Evolutionary conservation across 2,329 filamentous ascomycete species (phyloP), one percentile per base, ranked within the genome.

Genomic region (Aaosphaeria arxii): DNA sequence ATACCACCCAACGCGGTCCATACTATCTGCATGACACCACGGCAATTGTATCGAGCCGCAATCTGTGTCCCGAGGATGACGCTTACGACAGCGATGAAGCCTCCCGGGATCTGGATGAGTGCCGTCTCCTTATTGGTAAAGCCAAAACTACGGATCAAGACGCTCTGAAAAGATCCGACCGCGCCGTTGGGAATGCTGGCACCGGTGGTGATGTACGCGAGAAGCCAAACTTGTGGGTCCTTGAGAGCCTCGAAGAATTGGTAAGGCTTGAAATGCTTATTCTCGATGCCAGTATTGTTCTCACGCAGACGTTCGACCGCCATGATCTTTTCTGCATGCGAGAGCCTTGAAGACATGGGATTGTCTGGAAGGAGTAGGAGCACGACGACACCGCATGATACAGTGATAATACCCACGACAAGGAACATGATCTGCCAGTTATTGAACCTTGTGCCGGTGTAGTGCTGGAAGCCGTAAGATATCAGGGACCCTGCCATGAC

Each of bases 51-150:
- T 7, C 47, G 41, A 11, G 43, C 54, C 4, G 50, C 50, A 30
- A 57, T 46, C 13, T 53, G 48, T 7, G 52, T 55, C 1, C 50
- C 50, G 4, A 38, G 4, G 9, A 54, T 51, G 6, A 57, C 46
- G 31, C 48, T 53, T 7, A 53, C n/a, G 9, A 55, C 50, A 4
- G 50, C 50, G 31, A 57, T 50, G 24, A 52, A 50, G 3, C 54
- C 54, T n/a, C 46, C 48, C 1, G 54, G 54, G 11, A 55, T 47
- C 36, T 55, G 52, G 4, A 55, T 38, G 2, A 83, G 65, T 0
- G 78, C 79, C 4, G 81, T 82, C 1, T 75, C 73, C 5, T 81
- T 69, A 0, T 77, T 77, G 1, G 70, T 72, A 55, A 82, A 83
- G 0, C 72, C 73, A 30, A 74, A 62, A 1, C 67, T 50, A 5